These are phyloP conservation scores for Cytospora chrysosperma DNA, from an alignment of 2,329 filamentous ascomycete genomes.

Conservation along the genomic window DNA sequence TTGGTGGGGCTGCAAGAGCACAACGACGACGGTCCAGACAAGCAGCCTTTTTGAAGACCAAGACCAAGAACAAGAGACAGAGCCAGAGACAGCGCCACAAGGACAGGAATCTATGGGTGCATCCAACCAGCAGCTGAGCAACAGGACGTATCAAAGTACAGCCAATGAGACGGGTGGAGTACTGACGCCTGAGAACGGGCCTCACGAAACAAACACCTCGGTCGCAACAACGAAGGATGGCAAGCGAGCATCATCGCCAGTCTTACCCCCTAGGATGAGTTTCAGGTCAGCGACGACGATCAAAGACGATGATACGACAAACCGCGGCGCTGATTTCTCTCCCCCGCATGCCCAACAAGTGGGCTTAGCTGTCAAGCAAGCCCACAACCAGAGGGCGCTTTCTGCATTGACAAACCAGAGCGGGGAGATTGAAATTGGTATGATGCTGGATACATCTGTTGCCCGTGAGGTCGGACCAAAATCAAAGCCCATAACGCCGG, in stretches of 20 bases:
- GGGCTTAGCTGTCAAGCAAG: constrained; percentile 41
- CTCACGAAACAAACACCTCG: constrained; percentile 21
- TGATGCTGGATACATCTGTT: constrained; percentile 44
- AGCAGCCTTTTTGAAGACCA: constrained; percentile 39
- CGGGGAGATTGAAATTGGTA: constrained; percentile 43
- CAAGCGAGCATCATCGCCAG: constrained; percentile 50
- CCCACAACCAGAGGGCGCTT: constrained; percentile 31
- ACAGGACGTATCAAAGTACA: constrained; percentile 33
- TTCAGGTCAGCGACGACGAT: constrained; percentile 35
- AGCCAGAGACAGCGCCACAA: constrained; percentile 18
- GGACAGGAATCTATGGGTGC: constrained; percentile 3
- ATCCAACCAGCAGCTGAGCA: constrained; percentile 29
- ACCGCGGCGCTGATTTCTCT: constrained; percentile 53
- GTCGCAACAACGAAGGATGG: constrained; percentile 29
- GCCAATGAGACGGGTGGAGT: constrained; percentile 35
- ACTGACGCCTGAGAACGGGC: constrained; percentile 41
- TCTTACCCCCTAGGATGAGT: constrained; percentile 42
- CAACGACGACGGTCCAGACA: constrained; percentile 40
- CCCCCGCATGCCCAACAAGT: constrained; percentile 46
- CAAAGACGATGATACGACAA: constrained; percentile 43
- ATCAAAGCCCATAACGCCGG: not conserved
- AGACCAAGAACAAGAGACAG: constrained; percentile 1
- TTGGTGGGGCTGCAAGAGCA: constrained; percentile 37
- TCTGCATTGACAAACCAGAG: constrained; percentile 25
- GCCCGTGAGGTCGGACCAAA: constrained; percentile 23